These are phyloP conservation scores for Psidium friedrichsthalianum DNA, from an alignment of 345 rosid genomes.

Conservation along the genomic window DNA sequence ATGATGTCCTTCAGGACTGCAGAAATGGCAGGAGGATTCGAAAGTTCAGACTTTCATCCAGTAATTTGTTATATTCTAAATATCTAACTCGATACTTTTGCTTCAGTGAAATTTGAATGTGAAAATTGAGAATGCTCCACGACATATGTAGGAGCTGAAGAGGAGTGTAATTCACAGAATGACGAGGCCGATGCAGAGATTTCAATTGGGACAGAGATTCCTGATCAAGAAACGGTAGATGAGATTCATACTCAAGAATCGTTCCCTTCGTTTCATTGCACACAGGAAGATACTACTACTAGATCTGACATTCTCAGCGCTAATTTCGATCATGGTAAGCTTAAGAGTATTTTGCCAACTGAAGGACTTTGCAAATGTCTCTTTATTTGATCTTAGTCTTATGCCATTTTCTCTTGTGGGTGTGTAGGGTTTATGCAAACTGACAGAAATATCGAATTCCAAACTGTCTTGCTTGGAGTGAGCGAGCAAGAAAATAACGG, in stretches of 20 bases:
- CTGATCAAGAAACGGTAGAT: conserved; percentile 58
- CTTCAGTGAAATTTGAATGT: neutral
- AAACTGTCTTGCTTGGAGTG: conserved; percentile 22
- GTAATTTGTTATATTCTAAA: conserved; percentile 15
- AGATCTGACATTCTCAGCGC: conserved; percentile 7
- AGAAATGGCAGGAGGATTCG: neutral
- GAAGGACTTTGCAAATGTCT: neutral
- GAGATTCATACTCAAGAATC: conserved; percentile 23
- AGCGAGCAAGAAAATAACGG: neutral
- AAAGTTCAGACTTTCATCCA: conserved; percentile 16
- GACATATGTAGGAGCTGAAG: conserved; percentile 7
- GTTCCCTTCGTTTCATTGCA: conserved; percentile 7
- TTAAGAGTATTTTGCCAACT: neutral
- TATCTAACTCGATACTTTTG: neutral
- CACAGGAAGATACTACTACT: conserved; percentile 12
- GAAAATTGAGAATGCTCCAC: neutral
- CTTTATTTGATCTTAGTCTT: neutral
- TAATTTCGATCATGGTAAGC: conserved; percentile 25
- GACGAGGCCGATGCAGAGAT: conserved; percentile 63
- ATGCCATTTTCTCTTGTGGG: neutral
- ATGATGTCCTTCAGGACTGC: conserved; percentile 11
- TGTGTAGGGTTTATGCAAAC: neutral
- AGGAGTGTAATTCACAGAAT: conserved; percentile 19
- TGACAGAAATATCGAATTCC: conserved; percentile 17
- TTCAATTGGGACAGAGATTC: conserved; percentile 84